Conservation (phyloP, 2,329 filamentous ascomycete species). For the Pyrenochaeta sp. region DNA sequence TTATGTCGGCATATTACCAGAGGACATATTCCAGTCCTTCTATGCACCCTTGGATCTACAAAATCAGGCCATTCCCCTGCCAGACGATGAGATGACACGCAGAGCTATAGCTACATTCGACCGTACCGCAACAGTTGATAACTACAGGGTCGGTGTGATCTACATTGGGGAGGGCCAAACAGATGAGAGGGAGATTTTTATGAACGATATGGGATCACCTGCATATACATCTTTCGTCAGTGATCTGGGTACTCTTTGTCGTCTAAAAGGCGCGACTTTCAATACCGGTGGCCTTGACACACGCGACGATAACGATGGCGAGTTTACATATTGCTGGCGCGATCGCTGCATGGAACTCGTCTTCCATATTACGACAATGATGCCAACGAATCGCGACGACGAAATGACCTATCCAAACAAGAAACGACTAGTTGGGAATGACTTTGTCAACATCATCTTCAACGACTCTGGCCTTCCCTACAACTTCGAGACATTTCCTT, state of each 20-base stretch:
- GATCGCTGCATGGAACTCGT: conserved; percentile 94
- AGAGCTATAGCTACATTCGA: conserved; percentile 85
- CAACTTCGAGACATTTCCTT: conserved; percentile 88
- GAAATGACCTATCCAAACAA: conserved; percentile 79
- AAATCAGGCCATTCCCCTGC: conserved; percentile 76
- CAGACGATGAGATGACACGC: conserved; percentile 71
- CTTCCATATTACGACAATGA: conserved; percentile 95
- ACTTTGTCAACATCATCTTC: conserved; percentile 97
- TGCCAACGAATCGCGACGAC: conserved; percentile 84
- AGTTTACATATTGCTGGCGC: conserved; percentile 91
- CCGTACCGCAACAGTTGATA: conserved; percentile 86
- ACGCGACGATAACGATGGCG: conserved; percentile 78
- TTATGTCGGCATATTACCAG: conserved; percentile 71
- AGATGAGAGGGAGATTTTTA: conserved; percentile 81
- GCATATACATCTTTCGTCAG: conserved; percentile 89
- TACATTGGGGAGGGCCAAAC: conserved; percentile 91
- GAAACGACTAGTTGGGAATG: conserved; percentile 95
- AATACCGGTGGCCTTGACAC: conserved; percentile 93
- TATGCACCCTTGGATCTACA: conserved; percentile 60
- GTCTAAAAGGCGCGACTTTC: conserved; percentile 81
- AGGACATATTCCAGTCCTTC: conserved; percentile 74
- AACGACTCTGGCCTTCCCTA: conserved; percentile 94
- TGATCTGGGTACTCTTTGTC: conserved; percentile 81
- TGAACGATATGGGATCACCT: conserved; percentile 83
- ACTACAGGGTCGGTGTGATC: conserved; percentile 93